Evolutionary conservation across 2,329 filamentous ascomycete genomes (phyloP), one percentile per base, ranked within the genome.

Genomic region (Fusarium albidum): DNA sequence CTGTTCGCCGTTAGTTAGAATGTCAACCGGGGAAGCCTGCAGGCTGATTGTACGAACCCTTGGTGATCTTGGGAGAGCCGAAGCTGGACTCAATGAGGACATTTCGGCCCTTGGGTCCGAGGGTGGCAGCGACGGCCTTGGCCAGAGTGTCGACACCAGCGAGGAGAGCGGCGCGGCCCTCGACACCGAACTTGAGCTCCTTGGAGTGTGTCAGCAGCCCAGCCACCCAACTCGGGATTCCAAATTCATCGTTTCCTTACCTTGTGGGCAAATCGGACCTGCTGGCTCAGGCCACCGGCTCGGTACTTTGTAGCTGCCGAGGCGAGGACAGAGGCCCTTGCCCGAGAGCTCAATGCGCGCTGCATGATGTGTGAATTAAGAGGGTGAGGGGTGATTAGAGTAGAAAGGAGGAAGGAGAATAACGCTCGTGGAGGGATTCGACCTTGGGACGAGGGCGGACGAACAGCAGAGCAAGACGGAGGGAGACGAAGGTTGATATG

Each of bases 61-160:
- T 99, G 71, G 95, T 99, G 79, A 99, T 99, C 86, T 99, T 99
- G 71, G 95, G 95, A 40, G 95, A 96, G 77, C 95, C 95, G 72
- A 96, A 99, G 82, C 91, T 92, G 61, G 94, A 97, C 83, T 99
- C 95, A 68, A 99, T 99, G 73, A 99, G 78, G 66, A 99, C 95
- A 80, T 98, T 99, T 75, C 95, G 89, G 77, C 95, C 95, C 85
- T 99, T 99, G 70, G 95, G 95, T 66, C 95, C 95, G 58, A 99
- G 86, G 63, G 95, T 99, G 59, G 94, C 96, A 63, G 94, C 90
- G 62, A 99, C 95, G 62, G 95, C 95, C 81, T 89, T 96, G 70
- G 95, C 93, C 63, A 99, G 87, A 67, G 95, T 98, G 77, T 99
- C 95, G 64, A 98, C 93, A 85, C 95, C 95, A 72, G 88, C 88